These are phyloP conservation scores for Dalechampia spathulata DNA, from an alignment of 441 rosid species.

Conservation along the genomic window DNA sequence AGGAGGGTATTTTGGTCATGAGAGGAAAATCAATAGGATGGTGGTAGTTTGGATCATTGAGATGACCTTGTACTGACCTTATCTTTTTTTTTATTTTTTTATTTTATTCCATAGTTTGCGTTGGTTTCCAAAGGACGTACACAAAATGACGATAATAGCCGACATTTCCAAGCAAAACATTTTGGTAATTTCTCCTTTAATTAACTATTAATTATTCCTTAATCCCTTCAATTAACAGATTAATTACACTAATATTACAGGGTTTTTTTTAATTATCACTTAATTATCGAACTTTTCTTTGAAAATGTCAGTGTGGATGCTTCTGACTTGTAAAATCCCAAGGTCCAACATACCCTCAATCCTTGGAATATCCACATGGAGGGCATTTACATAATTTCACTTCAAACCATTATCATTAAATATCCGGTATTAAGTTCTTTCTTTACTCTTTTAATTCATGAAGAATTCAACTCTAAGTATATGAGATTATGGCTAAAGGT, in stretches of 20 bases:
- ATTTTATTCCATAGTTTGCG: conserved; percentile 49
- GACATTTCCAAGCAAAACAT: conserved; percentile 10
- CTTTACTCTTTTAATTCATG: conserved; percentile 11
- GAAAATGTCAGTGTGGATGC: conserved; percentile 15
- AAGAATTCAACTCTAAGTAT: no score
- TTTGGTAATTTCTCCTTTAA: conserved; percentile 13
- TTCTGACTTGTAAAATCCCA: neutral
- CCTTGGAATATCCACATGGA: neutral
- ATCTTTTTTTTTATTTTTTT: no score
- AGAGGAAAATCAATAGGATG: conserved; percentile 25
- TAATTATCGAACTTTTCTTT: neutral
- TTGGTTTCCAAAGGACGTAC: conserved; percentile 34
- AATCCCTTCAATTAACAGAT: neutral
- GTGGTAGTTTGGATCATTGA: conserved; percentile 75
- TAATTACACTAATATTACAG: neutral
- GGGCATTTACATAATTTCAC: no score
- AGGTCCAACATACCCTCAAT: conserved; percentile 7
- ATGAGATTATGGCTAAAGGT: no score
- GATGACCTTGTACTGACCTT: conserved; percentile 69
- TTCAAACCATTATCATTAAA: no score
- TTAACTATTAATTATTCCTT: neutral
- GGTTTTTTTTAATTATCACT: neutral
- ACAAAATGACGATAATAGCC: conserved; percentile 36
- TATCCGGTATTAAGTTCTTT: no score
- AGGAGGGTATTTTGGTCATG: conserved; percentile 30